Conservation (phyloP, 768 basidiomycete species). For the Solioccasus polychromus region DNA sequence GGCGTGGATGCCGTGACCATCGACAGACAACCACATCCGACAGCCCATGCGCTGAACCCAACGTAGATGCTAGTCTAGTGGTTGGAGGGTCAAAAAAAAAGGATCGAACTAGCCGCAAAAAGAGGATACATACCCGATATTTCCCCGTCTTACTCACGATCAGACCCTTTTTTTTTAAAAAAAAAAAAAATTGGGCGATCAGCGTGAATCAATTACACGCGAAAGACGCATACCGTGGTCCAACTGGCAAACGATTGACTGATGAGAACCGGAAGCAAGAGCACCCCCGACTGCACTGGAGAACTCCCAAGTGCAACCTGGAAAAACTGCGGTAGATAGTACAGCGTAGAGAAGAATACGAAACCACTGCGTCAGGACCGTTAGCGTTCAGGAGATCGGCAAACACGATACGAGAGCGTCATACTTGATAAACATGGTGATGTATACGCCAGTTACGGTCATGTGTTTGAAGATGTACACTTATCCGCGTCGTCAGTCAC, state of each 20-base stretch:
- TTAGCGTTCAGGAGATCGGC: conserved; percentile 1
- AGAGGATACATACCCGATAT: conserved; percentile 42
- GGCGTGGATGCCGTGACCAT: conserved; percentile 50
- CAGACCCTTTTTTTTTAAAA: conserved; percentile 43
- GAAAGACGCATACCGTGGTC: conserved; percentile 40
- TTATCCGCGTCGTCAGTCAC: conserved; percentile 19
- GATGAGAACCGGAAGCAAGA: conserved; percentile 67
- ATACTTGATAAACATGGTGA: conserved; percentile 67
- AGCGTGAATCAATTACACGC: neutral
- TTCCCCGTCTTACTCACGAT: conserved; percentile 61
- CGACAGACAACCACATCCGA: conserved; percentile 70
- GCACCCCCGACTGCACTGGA: conserved; percentile 60
- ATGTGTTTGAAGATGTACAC: conserved; percentile 70
- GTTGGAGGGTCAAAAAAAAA: neutral
- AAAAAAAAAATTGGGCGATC: no score
- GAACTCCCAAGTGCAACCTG: conserved; percentile 68
- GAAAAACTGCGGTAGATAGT: conserved; percentile 74
- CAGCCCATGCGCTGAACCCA: conserved; percentile 67
- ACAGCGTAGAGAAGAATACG: conserved; percentile 61
- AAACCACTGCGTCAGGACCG: conserved; percentile 41
- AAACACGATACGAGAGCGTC: conserved; percentile 10
- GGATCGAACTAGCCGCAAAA: neutral
- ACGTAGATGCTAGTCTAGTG: conserved; percentile 40
- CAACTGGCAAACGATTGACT: conserved; percentile 61
- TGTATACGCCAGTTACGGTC: conserved; percentile 67